Evolutionary conservation across 2,329 filamentous ascomycete species (phyloP), one percentile per base, ranked within the genome.

Genomic region (Harringtonia aguacate): DNA sequence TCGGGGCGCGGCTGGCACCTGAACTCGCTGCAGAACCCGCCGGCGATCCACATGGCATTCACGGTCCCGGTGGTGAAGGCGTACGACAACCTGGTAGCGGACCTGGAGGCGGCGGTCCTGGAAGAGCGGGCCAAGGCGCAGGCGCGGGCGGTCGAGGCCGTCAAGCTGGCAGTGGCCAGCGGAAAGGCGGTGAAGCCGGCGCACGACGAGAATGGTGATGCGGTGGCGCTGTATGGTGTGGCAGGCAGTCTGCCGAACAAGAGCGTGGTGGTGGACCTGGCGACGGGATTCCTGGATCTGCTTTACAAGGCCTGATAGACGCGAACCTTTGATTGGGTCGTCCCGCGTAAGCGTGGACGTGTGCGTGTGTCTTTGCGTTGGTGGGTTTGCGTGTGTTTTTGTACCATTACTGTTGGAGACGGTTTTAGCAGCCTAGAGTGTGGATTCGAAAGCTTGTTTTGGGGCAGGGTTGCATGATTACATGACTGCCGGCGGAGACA

Each of bases 231-330:
- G 49, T 98, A 98, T 63, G 92, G 92, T 44, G 89, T 98, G 46
- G 92, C 92, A 0, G 92, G 92, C 7, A 94, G 86, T 57, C 65
- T 98, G 62, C 92, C 92, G 1, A 94, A 98, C 61, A 97, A 97
- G 75, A 87, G 84, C 53, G 82, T 98, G 29, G 88, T 98, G 28
- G 86, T 86, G 52, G 86, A 94, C 55, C 66, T 98, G 58, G 90
- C 89, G 2, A 86, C 75, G 53, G 90, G 88, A 1, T 98, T 97
- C 64, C 70, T 97, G 58, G 89, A 97, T 66, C 82, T 92, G 42
- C 61, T 95, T 62, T 95, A 95, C 65, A 94, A 94, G 70, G 35
- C 39, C 38, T 47, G 30, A 36, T 24, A 20, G 14, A 17, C 12
- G 27, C 17, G 12, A 22, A n/a, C n/a, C n/a, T n/a, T n/a, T n/a